Percentiles rank a stretch among this genome's conserved stretches.
phyloP scores from a whole-genome alignment of 2,329 filamentous ascomycete genomes.

The Sporothrix humicola region DNA sequence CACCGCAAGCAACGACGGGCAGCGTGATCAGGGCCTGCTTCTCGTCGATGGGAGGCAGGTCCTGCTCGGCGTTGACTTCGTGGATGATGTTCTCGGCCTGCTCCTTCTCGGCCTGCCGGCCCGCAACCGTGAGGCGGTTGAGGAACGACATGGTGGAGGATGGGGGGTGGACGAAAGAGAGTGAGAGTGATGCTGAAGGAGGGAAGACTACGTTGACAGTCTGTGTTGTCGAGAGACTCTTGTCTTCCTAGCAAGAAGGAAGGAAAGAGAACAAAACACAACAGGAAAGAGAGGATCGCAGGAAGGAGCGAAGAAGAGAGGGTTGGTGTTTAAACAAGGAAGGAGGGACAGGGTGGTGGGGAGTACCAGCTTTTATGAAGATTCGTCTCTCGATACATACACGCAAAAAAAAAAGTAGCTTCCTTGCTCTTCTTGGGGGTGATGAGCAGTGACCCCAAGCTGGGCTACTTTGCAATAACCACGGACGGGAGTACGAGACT shows the following conservation, averaged over 20 bases:
- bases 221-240: background rate
- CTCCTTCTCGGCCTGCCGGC: constrained; percentile 16
- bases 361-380: constrained; percentile 4
- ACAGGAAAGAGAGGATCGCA: constrained; percentile 5
- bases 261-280: background rate
- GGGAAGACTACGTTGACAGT: background rate
- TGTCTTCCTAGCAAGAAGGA: background rate
- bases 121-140: constrained; percentile 26
- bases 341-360: constrained; percentile 5
- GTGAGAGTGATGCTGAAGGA: background rate
- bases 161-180: background rate
- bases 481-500: too few relatives aligned
- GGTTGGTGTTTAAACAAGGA: background rate
- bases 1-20: constrained; percentile 86
- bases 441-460: background rate
- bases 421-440: background rate
- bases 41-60: constrained; percentile 29
- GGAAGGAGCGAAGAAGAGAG: background rate
- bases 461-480: background rate
- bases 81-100: constrained; percentile 16
- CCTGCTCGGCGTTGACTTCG: constrained; percentile 3
- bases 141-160: constrained; percentile 33
- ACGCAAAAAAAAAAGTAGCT: background rate
- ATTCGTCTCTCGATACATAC: background rate
- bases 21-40: constrained; percentile 43